These are phyloP conservation scores for Aspergillus campestris DNA, from an alignment of 495 filamentous ascomycete genomes.

Conservation along the genomic window DNA sequence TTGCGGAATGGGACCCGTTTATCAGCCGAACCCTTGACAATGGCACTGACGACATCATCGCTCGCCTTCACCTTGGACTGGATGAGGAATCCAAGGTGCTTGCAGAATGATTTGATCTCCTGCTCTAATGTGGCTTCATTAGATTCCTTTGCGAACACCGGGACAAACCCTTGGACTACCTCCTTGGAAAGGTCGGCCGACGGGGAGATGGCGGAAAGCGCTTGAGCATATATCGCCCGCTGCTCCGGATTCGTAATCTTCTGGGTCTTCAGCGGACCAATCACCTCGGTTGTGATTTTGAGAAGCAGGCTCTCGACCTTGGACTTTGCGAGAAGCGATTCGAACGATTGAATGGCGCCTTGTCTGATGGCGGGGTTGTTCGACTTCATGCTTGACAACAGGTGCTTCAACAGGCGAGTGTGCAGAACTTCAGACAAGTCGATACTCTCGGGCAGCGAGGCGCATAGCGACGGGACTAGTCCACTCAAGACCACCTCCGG, in stretches of 20 bases:
- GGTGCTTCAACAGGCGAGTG: slow-evolving; percentile 66
- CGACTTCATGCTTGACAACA: slow-evolving; percentile 83
- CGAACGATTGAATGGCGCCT: slow-evolving; percentile 66
- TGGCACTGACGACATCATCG: slow-evolving; percentile 56
- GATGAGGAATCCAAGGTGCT: slow-evolving; percentile 51
- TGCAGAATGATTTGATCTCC: slow-evolving; percentile 60
- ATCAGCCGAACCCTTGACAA: slow-evolving; percentile 74
- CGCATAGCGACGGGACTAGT: slow-evolving; percentile 60
- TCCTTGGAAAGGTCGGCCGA: slow-evolving; percentile 51
- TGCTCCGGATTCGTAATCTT: slow-evolving; percentile 80
- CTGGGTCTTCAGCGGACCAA: slow-evolving; percentile 65
- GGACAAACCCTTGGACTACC: slow-evolving; percentile 55
- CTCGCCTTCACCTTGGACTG: slow-evolving; percentile 48
- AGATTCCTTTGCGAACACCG: slow-evolving; percentile 65
- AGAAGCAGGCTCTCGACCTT: slow-evolving; percentile 46
- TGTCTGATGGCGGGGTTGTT: slow-evolving; percentile 68
- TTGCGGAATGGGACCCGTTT: slow-evolving; percentile 73
- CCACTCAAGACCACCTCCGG: slow-evolving; percentile 82
- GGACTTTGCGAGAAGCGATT: slow-evolving; percentile 49
- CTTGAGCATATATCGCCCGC: slow-evolving; percentile 67
- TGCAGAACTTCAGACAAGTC: slow-evolving; percentile 70
- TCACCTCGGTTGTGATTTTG: slow-evolving; percentile 66
- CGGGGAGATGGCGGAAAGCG: slow-evolving; percentile 55
- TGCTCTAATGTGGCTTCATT: slow-evolving; percentile 74
- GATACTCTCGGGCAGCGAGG: slow-evolving; percentile 55